Base-by-base conservation (phyloP, 805 yeast species). In the Isabelozyma heimii region DNA sequence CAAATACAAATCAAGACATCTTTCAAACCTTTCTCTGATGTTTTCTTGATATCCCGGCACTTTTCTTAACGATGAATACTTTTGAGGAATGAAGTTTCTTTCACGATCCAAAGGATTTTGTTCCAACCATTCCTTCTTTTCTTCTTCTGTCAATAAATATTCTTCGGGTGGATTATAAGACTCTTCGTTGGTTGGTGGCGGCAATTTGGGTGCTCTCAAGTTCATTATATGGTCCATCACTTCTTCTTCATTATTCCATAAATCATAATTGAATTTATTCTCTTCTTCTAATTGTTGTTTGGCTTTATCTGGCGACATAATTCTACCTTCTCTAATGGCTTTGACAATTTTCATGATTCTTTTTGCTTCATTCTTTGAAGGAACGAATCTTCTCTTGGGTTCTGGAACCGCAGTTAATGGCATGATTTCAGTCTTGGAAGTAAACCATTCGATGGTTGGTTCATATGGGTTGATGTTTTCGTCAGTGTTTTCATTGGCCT, bases 91-190 rank as follows among this genome's bases (percentile, higher is more conserved):
- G 63, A 83, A 90, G 63, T 87, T 85, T 52, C 79, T 75, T 55
- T 86, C 94, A 56, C 97, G 80, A 56, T 91, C 97, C 46, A 76
- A 72, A 27, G 91, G 89, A 40, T 86, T 94, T 37, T 74, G 66
- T 42, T 79, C 80, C 54, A 82, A 81, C 89, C 92, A 89, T 58
- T 79, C 74, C 56, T 83, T 76, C 55, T 72, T 74, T 65, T 92
- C 98, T 60, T 90, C 92, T 43, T 83, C 87, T 12, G 83, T 83
- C 52, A 89, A 72, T 56, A 94, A 72, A 61, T 94, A 94, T 74
- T 94, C 99, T 62, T 80, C 97, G 5, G 99, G 99, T 37, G 99
- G 99, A 64, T 94, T 94, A 69, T 94, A 94, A 60, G 94, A 84
- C 73, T 92, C 97, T 57, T 92, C 99, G 63, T 94, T 83, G 0